A percentile compares a stretch with the other conserved stretches of the same genome.
phyloP scores from a whole-genome alignment of 2,329 filamentous ascomycete genomes.

The Scolecobasidium constrictum region DNA sequence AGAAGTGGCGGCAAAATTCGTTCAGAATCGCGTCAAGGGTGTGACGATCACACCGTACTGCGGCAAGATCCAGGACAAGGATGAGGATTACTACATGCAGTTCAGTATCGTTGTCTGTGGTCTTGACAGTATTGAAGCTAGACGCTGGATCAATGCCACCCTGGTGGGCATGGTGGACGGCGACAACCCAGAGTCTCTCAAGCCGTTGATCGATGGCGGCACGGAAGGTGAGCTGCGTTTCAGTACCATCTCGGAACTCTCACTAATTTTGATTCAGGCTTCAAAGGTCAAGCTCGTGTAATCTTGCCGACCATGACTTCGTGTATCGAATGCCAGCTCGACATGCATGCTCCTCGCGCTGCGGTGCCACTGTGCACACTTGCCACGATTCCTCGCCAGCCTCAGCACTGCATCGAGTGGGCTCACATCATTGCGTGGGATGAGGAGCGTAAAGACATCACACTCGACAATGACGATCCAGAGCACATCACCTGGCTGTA shows the following conservation, averaged over 20 bases:
- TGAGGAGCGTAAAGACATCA: slow-evolving; percentile 54
- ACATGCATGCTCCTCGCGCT: slow-evolving; percentile 97
- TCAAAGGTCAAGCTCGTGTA: slow-evolving; percentile 93
- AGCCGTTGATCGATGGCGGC: slow-evolving; percentile 90
- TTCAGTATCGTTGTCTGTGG: slow-evolving; percentile 92
- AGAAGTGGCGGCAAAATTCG: slow-evolving; percentile 82
- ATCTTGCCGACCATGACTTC: slow-evolving; percentile 87
- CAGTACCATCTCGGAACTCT: background rate
- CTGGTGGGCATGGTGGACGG: slow-evolving; percentile 82
- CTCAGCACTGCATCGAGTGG: slow-evolving; percentile 98
- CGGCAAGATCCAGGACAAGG: slow-evolving; percentile 91
- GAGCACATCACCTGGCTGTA: slow-evolving; percentile 98
- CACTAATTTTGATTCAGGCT: slow-evolving; percentile 42
- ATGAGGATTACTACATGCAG: slow-evolving; percentile 92
- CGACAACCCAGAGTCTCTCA: slow-evolving; percentile 72
- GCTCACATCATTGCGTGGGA: slow-evolving; percentile 98
- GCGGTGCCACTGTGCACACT: slow-evolving; percentile 94
- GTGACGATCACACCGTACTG: slow-evolving; percentile 92
- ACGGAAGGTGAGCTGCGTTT: slow-evolving; percentile 56
- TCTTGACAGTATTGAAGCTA: slow-evolving; percentile 90
- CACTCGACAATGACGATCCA: slow-evolving; percentile 89
- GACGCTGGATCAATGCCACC: slow-evolving; percentile 97
- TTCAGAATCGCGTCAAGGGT: slow-evolving; percentile 78
- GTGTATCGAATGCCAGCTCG: slow-evolving; percentile 95
- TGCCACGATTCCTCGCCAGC: slow-evolving; percentile 90